Base-by-base conservation (phyloP, 208 protist genomes). In the Trypanosoma boissoni region DNA sequence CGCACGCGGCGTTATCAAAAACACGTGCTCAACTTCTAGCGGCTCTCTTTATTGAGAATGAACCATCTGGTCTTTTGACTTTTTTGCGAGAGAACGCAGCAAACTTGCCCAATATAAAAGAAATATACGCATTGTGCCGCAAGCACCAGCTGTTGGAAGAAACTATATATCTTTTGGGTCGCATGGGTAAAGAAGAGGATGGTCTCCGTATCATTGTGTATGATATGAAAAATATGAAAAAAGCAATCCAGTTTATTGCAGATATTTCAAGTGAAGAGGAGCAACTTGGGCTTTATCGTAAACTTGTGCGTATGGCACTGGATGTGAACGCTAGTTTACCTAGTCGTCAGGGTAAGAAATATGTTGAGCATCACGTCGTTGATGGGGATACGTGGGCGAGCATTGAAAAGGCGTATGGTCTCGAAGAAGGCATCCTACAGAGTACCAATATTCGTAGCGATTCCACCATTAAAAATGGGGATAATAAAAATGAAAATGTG, bases 171-270 rank as follows among this genome's bases (percentile, higher is more conserved):
- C 48, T 94, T 2, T 57, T 91, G 21, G 68, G 74, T 28, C 74
- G 81, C 39, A 85, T 94, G 71, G 87, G 87, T 10, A 76, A 75
- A 48, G 81, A 91, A 62, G 80, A 89, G 45, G 83, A 94, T 65
- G 83, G 80, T 18, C 60, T 94, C 42, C 69, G 68, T 28, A 64
- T 89, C n/a, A 71, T 94, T 28, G 70, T 94, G 20, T 26, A 77
- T 36, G 58, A 82, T 29, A 56, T 77, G 65, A 75, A 77, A 58
- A 78, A 79, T 61, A 61, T 86, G 50, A 68, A 50, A 36, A 77
- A 74, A 41, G 74, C 72, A 12, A 43, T 86, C 1, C 41, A 70
- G 21, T 83, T 70, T 63, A 65, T 86, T 43, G 51, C 58, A 10
- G 56, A 77, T 68, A 62, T 74, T 21, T 64, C 78, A 26, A 76